A percentile compares a stretch with the other conserved stretches of the same genome.
These are phyloP conservation scores for Gracilariopsis chorda DNA, from an alignment of 23 red algal species.

Conservation along the genomic window DNA sequence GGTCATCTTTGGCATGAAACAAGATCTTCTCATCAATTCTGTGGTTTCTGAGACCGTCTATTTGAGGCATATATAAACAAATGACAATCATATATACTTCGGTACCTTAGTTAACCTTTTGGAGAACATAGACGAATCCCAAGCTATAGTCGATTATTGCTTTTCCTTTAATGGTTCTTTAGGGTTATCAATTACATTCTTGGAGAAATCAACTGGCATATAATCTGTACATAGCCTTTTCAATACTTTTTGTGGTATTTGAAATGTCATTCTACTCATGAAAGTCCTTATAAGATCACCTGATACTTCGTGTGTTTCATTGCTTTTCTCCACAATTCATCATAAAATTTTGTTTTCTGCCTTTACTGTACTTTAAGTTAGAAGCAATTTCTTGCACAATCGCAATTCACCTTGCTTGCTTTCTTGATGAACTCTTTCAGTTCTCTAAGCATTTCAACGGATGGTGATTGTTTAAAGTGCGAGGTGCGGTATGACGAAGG, in stretches of 20 bases:
- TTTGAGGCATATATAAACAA: background rate
- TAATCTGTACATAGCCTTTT: background rate
- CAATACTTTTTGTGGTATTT: background rate
- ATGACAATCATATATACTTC: background rate
- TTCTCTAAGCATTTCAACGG: conserved; percentile 10
- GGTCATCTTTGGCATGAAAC: conserved; percentile 22
- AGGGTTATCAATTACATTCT: background rate
- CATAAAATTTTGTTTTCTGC: conserved; percentile 9
- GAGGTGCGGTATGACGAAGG: no score
- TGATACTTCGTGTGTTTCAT: background rate
- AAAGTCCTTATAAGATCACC: background rate
- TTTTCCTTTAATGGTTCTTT: background rate
- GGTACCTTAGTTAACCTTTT: background rate
- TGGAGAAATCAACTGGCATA: background rate
- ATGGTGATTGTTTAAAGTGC: no score
- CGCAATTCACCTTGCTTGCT: background rate
- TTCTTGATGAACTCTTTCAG: background rate
- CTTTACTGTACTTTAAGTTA: conserved; percentile 23
- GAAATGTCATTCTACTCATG: background rate
- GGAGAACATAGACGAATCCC: no score
- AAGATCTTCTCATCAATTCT: background rate
- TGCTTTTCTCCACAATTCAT: conserved; percentile 6
- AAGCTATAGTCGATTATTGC: background rate
- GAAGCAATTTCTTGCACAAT: background rate
- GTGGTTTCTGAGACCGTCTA: background rate